These are phyloP conservation scores for Malus sylvestris DNA, from an alignment of 306 rosid species.

Conservation along the genomic window DNA sequence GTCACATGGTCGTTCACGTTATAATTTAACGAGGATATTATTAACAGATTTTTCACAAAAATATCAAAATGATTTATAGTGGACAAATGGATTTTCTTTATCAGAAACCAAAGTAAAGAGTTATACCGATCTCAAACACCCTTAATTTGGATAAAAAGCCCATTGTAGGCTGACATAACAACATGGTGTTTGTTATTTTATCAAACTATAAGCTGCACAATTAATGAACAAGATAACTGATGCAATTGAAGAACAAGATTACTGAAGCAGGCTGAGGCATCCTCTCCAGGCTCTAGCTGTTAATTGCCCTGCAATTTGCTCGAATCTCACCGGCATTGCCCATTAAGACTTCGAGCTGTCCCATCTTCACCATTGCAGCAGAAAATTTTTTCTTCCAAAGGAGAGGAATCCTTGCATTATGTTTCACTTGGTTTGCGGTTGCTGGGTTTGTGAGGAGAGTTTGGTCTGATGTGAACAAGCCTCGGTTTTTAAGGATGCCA, in stretches of 20 bases:
- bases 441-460: conserved; percentile 33
- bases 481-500: conserved; percentile 36
- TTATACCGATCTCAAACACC: too few relatives aligned
- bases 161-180: background rate
- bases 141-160: too few relatives aligned
- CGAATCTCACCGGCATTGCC: conserved; percentile 54
- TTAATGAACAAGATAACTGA: too few relatives aligned
- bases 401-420: conserved; percentile 31
- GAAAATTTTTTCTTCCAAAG: conserved; percentile 47
- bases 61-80: too few relatives aligned
- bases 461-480: conserved; percentile 64
- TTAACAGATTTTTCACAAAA: too few relatives aligned
- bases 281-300: conserved; percentile 7
- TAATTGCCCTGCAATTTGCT: conserved; percentile 43
- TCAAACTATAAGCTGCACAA: too few relatives aligned
- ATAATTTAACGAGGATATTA: too few relatives aligned
- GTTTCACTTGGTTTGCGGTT: conserved; percentile 43
- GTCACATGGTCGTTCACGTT: too few relatives aligned
- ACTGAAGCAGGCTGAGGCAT: background rate
- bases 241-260: too few relatives aligned
- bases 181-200: background rate
- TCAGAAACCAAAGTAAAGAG: too few relatives aligned
- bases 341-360: conserved; percentile 43
- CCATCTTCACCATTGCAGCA: conserved; percentile 69
- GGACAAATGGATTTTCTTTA: too few relatives aligned